Base-by-base conservation (phyloP, 768 basidiomycete genomes). In the Tricholoma terreum region DNA sequence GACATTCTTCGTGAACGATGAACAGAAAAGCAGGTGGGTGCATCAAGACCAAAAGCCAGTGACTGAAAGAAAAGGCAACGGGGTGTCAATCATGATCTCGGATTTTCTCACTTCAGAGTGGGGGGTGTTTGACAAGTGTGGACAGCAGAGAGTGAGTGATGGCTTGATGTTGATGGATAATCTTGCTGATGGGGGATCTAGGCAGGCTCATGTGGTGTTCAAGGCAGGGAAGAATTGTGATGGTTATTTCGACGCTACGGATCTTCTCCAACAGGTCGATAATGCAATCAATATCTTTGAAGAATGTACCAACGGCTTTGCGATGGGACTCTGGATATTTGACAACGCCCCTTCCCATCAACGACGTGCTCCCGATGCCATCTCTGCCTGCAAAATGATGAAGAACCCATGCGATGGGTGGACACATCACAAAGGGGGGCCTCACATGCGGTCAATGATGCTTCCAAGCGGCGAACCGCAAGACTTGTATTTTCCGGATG, bases 401-500 rank as follows among this genome's bases (percentile, higher is more conserved):
- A 71, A 72, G 55, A 35, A 58, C n/a, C 57, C 61, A n/a, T n/a
- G n/a, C n/a, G n/a, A n/a, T n/a, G n/a, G n/a, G n/a, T n/a, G n/a
- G n/a, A n/a, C n/a, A n/a, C 1, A 10, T 50, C 17, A 12, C 62
- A 59, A 56, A 21, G 38, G n/a, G 48, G 53, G 19, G 49, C 31
- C 59, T 35, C 34, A 50, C 14, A 71, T 73, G 68, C 58, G 60
- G 5, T 43, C 58, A 57, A 65, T 45, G 10, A 24, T 12, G 4
- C 51, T 70, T 14, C 33, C 56, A 61, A 57, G 69, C 61, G 61
- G 65, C 2, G 4, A 49, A 24, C 15, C 57, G 19, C 74, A 77
- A 53, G 34, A 55, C 17, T 63, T 78, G 6, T 75, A 76, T 61
- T 76, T 62, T 55, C 57, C 58, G 1, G 60, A 68, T 15, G 55